Percentiles rank a stretch among this genome's conserved stretches.
Conservation (phyloP, 495 filamentous ascomycete species). For the Neurospora tetrasperma region DNA sequence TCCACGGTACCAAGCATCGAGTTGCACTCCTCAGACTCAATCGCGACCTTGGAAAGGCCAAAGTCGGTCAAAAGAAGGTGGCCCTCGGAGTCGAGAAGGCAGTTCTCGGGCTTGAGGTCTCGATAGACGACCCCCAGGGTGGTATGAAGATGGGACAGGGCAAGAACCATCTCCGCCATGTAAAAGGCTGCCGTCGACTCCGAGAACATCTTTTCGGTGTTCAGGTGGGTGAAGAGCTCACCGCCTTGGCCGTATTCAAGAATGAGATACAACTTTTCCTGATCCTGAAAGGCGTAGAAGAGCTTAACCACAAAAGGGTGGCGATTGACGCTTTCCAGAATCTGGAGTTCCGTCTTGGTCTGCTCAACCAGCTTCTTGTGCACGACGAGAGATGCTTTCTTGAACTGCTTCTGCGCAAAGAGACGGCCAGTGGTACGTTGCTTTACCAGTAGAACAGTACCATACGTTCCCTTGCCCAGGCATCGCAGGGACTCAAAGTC, state of each 20-base stretch:
- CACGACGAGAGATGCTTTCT: constrained; percentile 84
- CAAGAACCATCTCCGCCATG: constrained; percentile 95
- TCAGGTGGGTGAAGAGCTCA: constrained; percentile 85
- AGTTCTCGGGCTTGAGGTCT: constrained; percentile 96
- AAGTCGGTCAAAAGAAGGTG: constrained; percentile 96
- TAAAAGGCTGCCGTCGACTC: constrained; percentile 88
- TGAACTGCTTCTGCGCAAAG: constrained; percentile 96
- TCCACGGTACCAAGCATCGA: constrained; percentile 88
- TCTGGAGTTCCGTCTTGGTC: constrained; percentile 89
- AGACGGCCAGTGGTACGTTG: constrained; percentile 78
- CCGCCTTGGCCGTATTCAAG: constrained; percentile 97
- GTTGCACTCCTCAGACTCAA: constrained; percentile 72
- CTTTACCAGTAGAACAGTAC: constrained; percentile 85
- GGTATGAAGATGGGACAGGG: constrained; percentile 83
- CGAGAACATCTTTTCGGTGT: constrained; percentile 81
- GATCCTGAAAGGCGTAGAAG: constrained; percentile 97
- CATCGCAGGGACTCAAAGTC: constrained; percentile 94
- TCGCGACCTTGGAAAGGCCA: constrained; percentile 88
- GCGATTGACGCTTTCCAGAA: constrained; percentile 87
- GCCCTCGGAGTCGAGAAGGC: constrained; percentile 80
- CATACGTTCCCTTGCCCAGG: constrained; percentile 90
- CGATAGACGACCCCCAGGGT: constrained; percentile 90
- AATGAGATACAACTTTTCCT: constrained; percentile 94
- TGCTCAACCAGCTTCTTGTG: constrained; percentile 92
- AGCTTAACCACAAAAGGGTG: constrained; percentile 97